Evolutionary conservation across 2,329 filamentous ascomycete genomes (phyloP), one percentile per base, ranked within the genome.

Genomic region (Thermoascus crustaceus): DNA sequence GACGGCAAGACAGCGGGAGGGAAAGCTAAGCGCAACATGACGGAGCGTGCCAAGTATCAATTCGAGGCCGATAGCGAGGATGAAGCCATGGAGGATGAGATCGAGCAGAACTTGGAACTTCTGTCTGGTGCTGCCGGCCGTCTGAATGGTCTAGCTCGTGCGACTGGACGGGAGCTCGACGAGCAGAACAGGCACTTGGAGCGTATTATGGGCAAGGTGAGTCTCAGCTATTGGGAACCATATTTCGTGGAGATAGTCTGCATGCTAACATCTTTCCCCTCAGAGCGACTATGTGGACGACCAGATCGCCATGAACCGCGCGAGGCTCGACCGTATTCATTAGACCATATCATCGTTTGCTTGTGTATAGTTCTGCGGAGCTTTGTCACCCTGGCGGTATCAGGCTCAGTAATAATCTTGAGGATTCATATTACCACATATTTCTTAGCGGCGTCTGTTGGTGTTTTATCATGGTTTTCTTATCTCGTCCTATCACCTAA

Each of bases 271-370:
- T 29, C 30, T 32, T 41, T 30, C 23, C 10, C 18, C 43, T 17
- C 58, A 85, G 85, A 89, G 80, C 63, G 86, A 94, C 57, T 74
- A 71, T 49, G 84, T 94, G 47, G 83, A 87, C 59, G 83, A 89
- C 47, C 76, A 82, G 54, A 84, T 89, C 50, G 77, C 78, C 39
- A 78, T 85, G 73, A 88, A 88, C 67, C 72, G 82, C 45, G 77
- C 80, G 50, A 74, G 77, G 48, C 58, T 87, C 58, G 77, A 82
- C 50, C 72, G 80, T 23, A 66, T 66, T 41, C 60, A 47, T 44
- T 65, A 57, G 41, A 37, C 18, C 9, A 16, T 17, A 29, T 17
- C 10, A 29, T 29, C 26, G 8, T 29, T n/a, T n/a, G n/a, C n/a
- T n/a, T n/a, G n/a, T n/a, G n/a, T n/a, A n/a, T n/a, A n/a, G n/a